Conservation (phyloP, 768 basidiomycete species). For the Amanita rimosa region DNA sequence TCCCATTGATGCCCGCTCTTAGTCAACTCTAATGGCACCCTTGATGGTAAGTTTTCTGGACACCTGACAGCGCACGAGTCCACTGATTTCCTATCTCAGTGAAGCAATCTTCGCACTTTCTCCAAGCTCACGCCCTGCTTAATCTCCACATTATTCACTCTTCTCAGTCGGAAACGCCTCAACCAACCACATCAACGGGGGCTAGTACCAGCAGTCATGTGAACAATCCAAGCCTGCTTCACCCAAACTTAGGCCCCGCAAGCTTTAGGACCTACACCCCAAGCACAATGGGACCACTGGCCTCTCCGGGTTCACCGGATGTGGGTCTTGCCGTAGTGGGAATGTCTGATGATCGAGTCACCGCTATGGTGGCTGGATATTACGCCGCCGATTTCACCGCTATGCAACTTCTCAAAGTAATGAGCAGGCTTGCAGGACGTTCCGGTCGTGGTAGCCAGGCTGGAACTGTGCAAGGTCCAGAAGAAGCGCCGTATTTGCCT, state of each 20-base stretch:
- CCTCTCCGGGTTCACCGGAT: neutral
- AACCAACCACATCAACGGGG: slow-evolving; percentile 18
- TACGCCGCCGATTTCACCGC: slow-evolving; percentile 63
- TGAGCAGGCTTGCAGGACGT: slow-evolving; percentile 51
- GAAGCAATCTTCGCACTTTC: slow-evolving; percentile 71
- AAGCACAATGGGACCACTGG: slow-evolving; percentile 16
- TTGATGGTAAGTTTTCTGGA: slow-evolving; percentile 43
- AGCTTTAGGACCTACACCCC: slow-evolving; percentile 53
- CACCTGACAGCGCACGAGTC: neutral
- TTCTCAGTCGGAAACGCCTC: slow-evolving; percentile 39
- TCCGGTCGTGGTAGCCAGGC: slow-evolving; percentile 23
- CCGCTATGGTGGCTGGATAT: slow-evolving; percentile 28
- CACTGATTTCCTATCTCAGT: slow-evolving; percentile 28
- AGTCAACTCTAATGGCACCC: slow-evolving; percentile 68
- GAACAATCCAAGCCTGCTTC: slow-evolving; percentile 37
- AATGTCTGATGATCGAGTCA: slow-evolving; percentile 18
- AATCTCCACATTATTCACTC: slow-evolving; percentile 86
- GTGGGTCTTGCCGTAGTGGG: slow-evolving; percentile 1
- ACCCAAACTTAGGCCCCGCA: slow-evolving; percentile 47
- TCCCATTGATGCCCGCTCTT: neutral
- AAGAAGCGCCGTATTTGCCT: slow-evolving; percentile 42
- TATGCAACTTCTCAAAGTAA: slow-evolving; percentile 70
- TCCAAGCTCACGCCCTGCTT: slow-evolving; percentile 74
- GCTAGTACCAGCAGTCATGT: slow-evolving; percentile 22
- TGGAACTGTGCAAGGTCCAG: slow-evolving; percentile 15